Percentiles rank a stretch among this genome's conserved stretches.
Conservation (phyloP, 116 monocot genomes). For the Iris pallida region DNA sequence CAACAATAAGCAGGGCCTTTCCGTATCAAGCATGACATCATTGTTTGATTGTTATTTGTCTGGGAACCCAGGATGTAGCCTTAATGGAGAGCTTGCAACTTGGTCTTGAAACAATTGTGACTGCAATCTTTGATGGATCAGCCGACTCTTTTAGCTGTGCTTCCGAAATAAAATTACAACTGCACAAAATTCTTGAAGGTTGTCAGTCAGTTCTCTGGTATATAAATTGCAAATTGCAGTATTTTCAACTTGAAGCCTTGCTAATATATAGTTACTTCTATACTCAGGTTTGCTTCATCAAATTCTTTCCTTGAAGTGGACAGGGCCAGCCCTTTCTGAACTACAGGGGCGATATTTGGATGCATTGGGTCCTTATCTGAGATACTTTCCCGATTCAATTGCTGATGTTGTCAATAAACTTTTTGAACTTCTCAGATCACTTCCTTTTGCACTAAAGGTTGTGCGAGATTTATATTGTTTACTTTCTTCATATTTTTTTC, state of each 20-base stretch:
- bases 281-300: slow-evolving; percentile 78
- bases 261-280: slow-evolving; percentile 13
- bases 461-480: slow-evolving; percentile 11
- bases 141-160: slow-evolving; percentile 14
- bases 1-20: background rate
- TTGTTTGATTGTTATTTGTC: background rate
- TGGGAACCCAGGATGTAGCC: slow-evolving; percentile 42
- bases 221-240: background rate
- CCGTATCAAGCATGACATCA: background rate
- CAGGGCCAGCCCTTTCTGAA: slow-evolving; percentile 59
- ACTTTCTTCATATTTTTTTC: background rate
- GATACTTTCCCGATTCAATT: slow-evolving; percentile 67
- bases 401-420: slow-evolving; percentile 82
- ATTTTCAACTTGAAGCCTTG: slow-evolving; percentile 1
- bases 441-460: slow-evolving; percentile 66
- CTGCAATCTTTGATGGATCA: slow-evolving; percentile 70
- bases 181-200: slow-evolving; percentile 75
- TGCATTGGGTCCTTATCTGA: slow-evolving; percentile 81
- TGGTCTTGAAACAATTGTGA: slow-evolving; percentile 70
- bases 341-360: slow-evolving; percentile 75
- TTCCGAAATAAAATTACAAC: slow-evolving; percentile 47
- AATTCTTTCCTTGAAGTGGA: slow-evolving; percentile 73
- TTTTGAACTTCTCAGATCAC: slow-evolving; percentile 83
- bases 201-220: slow-evolving; percentile 11
- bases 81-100: slow-evolving; percentile 77